Conservation (phyloP, 2,329 filamentous ascomycete species). For the Xylaria sp. region DNA sequence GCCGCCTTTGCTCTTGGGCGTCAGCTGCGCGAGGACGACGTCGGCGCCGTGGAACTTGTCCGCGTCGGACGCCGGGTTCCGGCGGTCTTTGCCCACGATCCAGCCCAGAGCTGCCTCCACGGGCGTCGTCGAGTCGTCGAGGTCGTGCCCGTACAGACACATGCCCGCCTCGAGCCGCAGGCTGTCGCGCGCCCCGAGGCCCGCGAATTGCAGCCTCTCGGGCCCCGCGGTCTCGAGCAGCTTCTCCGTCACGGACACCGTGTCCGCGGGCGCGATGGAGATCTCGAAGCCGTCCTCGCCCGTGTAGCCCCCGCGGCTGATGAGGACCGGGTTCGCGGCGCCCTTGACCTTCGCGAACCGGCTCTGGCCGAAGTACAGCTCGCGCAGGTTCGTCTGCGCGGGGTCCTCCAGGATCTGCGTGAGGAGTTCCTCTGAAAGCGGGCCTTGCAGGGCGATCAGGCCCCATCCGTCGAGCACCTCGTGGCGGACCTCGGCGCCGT, state of each 20-base stretch:
- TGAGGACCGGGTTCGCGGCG: constrained; percentile 68
- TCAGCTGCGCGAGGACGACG: constrained; percentile 80
- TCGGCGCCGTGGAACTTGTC: constrained; percentile 87
- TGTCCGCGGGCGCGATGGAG: constrained; percentile 77
- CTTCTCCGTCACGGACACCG: constrained; percentile 73
- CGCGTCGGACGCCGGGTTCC: constrained; percentile 55
- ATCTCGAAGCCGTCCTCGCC: constrained; percentile 99
- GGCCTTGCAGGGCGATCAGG: constrained; percentile 90
- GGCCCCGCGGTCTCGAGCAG: constrained; percentile 73
- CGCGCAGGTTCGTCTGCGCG: constrained; percentile 65
- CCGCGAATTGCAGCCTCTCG: constrained; percentile 78
- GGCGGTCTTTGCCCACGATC: constrained; percentile 85
- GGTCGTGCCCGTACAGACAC: constrained; percentile 99
- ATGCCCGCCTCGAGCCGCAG: constrained; percentile 95
- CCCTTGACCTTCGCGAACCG: constrained; percentile 71
- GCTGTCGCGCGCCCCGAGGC: constrained; percentile 90
- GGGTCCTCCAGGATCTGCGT: constrained; percentile 68
- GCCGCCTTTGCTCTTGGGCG: constrained; percentile 77
- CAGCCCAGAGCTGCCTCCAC: constrained; percentile 72
- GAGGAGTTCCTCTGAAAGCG: constrained; percentile 77
- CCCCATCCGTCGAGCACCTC: constrained; percentile 77
- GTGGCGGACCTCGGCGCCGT: constrained; percentile 72
- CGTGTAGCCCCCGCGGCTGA: constrained; percentile 93
- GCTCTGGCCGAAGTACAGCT: constrained; percentile 85
- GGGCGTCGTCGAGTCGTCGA: constrained; percentile 78